phyloP scores from a whole-genome alignment of 2,329 filamentous ascomycete species.

The Aureobasidium musti region DNA sequence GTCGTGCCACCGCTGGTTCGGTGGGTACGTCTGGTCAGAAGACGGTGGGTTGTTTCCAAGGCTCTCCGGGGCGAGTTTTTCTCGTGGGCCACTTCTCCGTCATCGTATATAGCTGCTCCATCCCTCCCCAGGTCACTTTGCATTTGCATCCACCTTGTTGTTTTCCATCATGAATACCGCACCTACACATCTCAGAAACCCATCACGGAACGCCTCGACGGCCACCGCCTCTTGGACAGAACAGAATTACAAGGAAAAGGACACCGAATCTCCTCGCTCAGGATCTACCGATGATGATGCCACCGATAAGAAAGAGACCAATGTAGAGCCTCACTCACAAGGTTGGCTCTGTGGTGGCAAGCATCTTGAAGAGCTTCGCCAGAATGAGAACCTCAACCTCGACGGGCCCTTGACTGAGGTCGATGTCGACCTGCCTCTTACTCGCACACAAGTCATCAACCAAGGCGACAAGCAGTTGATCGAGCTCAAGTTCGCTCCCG shows the following conservation, averaged over 20 bases:
- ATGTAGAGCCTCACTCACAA: conserved; percentile 23
- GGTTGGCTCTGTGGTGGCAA: conserved; percentile 44
- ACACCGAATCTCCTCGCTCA: conserved; percentile 17
- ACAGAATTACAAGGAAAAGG: conserved; percentile 25
- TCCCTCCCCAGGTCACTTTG: conserved; percentile 13
- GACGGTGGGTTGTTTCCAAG: conserved; percentile 20
- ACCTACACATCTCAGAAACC: conserved; percentile 14
- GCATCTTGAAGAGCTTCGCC: conserved; percentile 41
- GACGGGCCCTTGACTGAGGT: conserved; percentile 47
- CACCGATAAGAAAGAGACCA: conserved; percentile 22
- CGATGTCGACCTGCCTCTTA: conserved; percentile 54
- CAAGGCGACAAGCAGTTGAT: conserved; percentile 51
- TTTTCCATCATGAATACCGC: conserved; percentile 25
- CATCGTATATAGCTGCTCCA: conserved; percentile 24
- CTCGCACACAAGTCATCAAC: conserved; percentile 47
- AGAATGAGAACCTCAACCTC: conserved; percentile 38
- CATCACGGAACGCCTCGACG: conserved; percentile 11
- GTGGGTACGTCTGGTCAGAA: conserved; percentile 25
- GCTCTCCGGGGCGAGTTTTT: conserved; percentile 24
- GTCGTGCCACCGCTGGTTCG: conserved; percentile 17
- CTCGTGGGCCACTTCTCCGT: conserved; percentile 18
- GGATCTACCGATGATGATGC: neutral
- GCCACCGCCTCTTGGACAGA: conserved; percentile 14
- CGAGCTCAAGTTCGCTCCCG: conserved; percentile 50
- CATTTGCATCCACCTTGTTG: conserved; percentile 10